Percentiles rank a stretch among this genome's conserved stretches.
Evolutionary conservation across 352 stramenopile genomes (phyloP).

Genomic region (Peronospora belbahrii): DNA sequence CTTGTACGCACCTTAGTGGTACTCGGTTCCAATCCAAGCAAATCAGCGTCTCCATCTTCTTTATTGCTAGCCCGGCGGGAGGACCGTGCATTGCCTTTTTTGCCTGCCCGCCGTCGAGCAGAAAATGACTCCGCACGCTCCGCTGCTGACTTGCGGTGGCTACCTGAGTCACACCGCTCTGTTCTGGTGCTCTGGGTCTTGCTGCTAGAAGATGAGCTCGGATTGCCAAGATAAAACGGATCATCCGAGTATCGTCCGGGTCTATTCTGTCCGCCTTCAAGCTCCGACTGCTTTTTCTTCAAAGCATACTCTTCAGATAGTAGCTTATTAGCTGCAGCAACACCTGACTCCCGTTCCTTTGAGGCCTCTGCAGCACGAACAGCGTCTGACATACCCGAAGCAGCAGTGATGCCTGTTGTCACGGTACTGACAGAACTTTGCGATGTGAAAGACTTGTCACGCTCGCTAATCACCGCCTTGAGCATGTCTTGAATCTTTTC

Average conservation of each 20-base stretch:
- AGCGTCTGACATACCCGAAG: conserved; percentile 58
- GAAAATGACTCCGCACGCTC: conserved; percentile 65
- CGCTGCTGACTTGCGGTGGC: conserved; percentile 23
- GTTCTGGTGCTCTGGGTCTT: conserved; percentile 38
- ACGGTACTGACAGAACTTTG: conserved; percentile 61
- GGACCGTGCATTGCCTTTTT: conserved; percentile 49
- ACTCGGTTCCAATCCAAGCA: conserved; percentile 47
- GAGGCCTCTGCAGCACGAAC: conserved; percentile 62
- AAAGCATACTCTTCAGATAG: conserved; percentile 70
- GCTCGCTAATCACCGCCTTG: conserved; percentile 75
- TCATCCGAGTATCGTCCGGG: conserved; percentile 73
- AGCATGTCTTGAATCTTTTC: conserved; percentile 87
- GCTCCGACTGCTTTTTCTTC: conserved; percentile 39
- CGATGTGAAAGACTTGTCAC: conserved; percentile 71
- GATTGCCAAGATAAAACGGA: conserved; percentile 61
- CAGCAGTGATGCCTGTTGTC: conserved; percentile 45
- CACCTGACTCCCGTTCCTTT: conserved; percentile 51
- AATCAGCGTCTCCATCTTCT: conserved; percentile 43
- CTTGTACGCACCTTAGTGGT: conserved; percentile 23
- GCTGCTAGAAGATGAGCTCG: conserved; percentile 26
- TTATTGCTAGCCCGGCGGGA: conserved; percentile 42
- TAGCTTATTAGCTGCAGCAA: conserved; percentile 70
- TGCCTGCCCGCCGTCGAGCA: conserved; percentile 55
- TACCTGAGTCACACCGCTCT: conserved; percentile 25
- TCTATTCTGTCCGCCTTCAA: conserved; percentile 21